phyloP scores from a whole-genome alignment of 345 rosid species.

The Draba incana region DNA sequence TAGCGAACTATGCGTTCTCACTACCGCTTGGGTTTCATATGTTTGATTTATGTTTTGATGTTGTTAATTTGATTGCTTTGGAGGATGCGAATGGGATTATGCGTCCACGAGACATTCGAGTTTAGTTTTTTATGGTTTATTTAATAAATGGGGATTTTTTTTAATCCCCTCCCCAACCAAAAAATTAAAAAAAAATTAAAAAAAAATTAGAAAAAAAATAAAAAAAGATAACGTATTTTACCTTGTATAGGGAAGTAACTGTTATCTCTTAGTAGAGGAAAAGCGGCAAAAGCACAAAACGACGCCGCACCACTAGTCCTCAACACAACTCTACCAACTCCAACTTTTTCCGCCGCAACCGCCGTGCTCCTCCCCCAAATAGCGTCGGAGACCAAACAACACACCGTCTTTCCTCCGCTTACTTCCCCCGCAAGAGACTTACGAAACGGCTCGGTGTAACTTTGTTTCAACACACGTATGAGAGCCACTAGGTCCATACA shows the following conservation, averaged over 20 bases:
- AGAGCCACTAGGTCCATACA: slow-evolving; percentile 32
- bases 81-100: no score
- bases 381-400: slow-evolving; percentile 60
- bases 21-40: no score
- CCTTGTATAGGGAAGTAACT: slow-evolving; percentile 45
- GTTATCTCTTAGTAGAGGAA: slow-evolving; percentile 38
- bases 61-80: no score
- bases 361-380: slow-evolving; percentile 45
- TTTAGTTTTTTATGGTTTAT: no score
- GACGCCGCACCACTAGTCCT: slow-evolving; percentile 46
- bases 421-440: slow-evolving; percentile 46
- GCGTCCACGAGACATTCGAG: no score
- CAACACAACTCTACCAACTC: slow-evolving; percentile 52
- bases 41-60: no score
- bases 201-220: neutral
- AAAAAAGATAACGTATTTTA: neutral
- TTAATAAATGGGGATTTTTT: no score
- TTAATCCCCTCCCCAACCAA: no score
- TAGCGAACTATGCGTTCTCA: no score
- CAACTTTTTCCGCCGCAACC: slow-evolving; percentile 50
- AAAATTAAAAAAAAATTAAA: no score
- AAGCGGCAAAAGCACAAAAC: slow-evolving; percentile 37
- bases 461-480: slow-evolving; percentile 38
- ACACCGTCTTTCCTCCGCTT: slow-evolving; percentile 33
- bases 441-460: slow-evolving; percentile 45